These are phyloP conservation scores for Penicillium freii DNA, from an alignment of 2,329 filamentous ascomycete species.

Conservation along the genomic window DNA sequence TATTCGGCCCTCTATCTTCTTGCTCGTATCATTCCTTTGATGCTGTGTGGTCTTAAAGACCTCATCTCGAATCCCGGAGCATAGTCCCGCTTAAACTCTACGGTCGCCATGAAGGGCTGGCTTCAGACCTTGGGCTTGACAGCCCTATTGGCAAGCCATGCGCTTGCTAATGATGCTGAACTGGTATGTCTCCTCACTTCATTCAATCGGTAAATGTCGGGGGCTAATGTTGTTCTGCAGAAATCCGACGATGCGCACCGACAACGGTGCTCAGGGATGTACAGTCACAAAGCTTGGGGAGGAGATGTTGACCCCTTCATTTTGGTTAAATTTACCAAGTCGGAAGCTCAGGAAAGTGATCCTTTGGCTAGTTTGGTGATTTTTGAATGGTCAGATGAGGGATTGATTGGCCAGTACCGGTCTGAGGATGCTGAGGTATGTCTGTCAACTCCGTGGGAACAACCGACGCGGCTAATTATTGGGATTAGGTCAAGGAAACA, in stretches of 20 bases:
- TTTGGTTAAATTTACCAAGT: constrained; percentile 71
- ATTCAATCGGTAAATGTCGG: background rate
- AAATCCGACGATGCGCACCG: constrained; percentile 72
- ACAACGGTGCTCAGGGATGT: constrained; percentile 91
- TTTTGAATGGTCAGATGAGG: constrained; percentile 89
- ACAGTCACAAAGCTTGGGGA: constrained; percentile 84
- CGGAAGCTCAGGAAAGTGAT: constrained; percentile 61
- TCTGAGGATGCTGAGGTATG: constrained; percentile 56
- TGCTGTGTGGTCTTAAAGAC: constrained; percentile 17
- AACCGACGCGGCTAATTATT: constrained; percentile 31
- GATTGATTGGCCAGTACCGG: constrained; percentile 69
- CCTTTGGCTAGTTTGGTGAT: constrained; percentile 80
- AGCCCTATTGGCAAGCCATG: constrained; percentile 38
- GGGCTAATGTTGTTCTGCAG: constrained; percentile 45
- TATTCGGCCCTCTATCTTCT: background rate
- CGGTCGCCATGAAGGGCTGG: constrained; percentile 42
- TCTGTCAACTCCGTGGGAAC: background rate
- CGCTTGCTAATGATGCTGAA: constrained; percentile 47
- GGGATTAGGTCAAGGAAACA: constrained; percentile 54
- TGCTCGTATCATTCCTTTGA: constrained; percentile 16
- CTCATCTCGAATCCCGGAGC: constrained; percentile 24
- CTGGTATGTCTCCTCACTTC: constrained; percentile 34
- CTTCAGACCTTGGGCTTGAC: constrained; percentile 37
- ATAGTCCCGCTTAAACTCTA: constrained; percentile 25
- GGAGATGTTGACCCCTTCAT: constrained; percentile 88